phyloP scores from a whole-genome alignment of 1,284 basidiomycete species.

The Microbotryum saponariae region DNA sequence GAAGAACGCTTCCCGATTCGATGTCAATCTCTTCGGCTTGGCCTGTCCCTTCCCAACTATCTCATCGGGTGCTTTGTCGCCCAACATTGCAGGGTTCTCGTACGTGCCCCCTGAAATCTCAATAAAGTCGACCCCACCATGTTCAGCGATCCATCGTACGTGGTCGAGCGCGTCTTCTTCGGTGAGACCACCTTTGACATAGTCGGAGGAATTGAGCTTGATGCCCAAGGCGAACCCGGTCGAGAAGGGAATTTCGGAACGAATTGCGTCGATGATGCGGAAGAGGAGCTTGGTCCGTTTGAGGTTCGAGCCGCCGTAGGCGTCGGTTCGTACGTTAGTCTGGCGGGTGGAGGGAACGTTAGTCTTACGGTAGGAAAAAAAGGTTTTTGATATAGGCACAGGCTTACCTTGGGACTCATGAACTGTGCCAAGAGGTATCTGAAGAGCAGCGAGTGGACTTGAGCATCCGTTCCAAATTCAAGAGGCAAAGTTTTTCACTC shows the following conservation, averaged over 20 bases:
- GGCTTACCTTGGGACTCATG: constrained; percentile 62
- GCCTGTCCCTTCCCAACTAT: constrained; percentile 12
- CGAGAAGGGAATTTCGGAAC: constrained; percentile 48
- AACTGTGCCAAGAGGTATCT: constrained; percentile 70
- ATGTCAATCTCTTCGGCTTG: constrained; percentile 20
- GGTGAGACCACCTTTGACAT: constrained; percentile 49
- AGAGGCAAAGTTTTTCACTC: too few relatives aligned
- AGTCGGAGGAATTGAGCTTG: constrained; percentile 84
- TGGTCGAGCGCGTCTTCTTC: constrained; percentile 57
- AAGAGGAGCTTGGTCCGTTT: constrained; percentile 50
- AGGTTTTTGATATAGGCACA: neutral
- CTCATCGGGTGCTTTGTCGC: constrained; percentile 7
- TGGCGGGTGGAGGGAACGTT: constrained; percentile 37
- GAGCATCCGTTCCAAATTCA: too few relatives aligned
- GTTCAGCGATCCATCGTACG: constrained; percentile 55
- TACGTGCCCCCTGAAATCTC: constrained; percentile 84
- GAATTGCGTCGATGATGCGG: constrained; percentile 57
- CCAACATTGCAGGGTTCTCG: constrained; percentile 52
- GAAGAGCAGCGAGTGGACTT: too few relatives aligned
- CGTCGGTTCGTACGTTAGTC: constrained; percentile 62
- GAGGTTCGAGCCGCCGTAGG: constrained; percentile 50
- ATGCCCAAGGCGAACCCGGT: constrained; percentile 65
- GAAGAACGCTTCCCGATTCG: constrained; percentile 48
- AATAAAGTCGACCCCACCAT: constrained; percentile 66
- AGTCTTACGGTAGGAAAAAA: neutral